Percentiles rank a stretch among this genome's conserved stretches.
Conservation (phyloP, 257 asterid genomes). For the Plantago ovata region DNA sequence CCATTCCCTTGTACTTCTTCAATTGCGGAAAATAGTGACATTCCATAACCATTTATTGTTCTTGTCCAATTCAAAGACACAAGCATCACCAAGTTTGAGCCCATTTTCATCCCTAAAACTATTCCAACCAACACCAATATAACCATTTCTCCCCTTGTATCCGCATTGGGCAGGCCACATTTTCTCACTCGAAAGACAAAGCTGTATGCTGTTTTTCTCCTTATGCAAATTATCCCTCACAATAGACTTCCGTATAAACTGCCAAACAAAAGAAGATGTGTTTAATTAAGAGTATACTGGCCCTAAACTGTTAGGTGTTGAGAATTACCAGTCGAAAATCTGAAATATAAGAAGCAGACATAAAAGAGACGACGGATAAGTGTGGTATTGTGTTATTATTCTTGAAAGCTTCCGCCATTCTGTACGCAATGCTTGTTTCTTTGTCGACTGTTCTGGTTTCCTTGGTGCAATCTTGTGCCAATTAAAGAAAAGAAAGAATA, state of each 20-base stretch:
- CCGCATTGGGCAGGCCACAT: slow-evolving; percentile 11
- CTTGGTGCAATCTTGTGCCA: neutral
- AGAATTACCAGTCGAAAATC: neutral
- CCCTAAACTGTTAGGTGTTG: neutral
- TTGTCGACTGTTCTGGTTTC: neutral
- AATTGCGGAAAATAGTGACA: slow-evolving; percentile 7
- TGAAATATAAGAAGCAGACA: slow-evolving; percentile 18
- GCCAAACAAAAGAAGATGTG: neutral
- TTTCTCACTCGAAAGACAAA: slow-evolving; percentile 10
- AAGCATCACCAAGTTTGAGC: slow-evolving; percentile 23
- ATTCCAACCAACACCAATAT: slow-evolving; percentile 14
- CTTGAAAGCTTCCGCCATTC: slow-evolving; percentile 16
- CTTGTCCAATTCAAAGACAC: slow-evolving; percentile 15
- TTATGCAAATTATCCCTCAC: neutral
- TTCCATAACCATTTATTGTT: neutral
- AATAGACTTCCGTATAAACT: neutral
- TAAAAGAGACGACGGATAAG: slow-evolving; percentile 7
- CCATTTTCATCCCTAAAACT: slow-evolving; percentile 17
- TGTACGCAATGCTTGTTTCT: neutral
- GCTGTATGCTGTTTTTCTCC: neutral
- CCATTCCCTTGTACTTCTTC: neutral
- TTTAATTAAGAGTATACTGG: neutral
- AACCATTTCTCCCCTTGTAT: neutral
- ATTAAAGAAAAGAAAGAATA: no score
- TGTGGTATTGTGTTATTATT: neutral